A percentile compares a stretch with the other conserved stretches of the same genome.
Evolutionary conservation across 768 basidiomycete genomes (phyloP).

Genomic region (Hygrophorus russula): DNA sequence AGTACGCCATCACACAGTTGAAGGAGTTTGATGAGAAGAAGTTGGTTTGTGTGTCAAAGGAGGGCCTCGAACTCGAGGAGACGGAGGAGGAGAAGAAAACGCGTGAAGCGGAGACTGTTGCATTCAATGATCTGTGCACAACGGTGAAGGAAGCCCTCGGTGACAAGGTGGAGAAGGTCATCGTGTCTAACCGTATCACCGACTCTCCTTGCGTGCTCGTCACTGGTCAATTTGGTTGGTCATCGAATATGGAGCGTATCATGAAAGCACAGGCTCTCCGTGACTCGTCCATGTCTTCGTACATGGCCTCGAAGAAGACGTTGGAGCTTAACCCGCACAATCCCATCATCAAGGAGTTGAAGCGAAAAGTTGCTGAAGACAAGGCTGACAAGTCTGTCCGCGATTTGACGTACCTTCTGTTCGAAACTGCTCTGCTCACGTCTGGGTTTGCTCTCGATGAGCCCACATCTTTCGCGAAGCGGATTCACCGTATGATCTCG

Average conservation of each 20-base stretch:
- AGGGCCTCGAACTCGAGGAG: constrained; percentile 98
- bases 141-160: constrained; percentile 97
- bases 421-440: constrained; percentile 93
- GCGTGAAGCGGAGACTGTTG: constrained; percentile 77
- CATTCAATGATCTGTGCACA: constrained; percentile 82
- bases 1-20: constrained; percentile 96
- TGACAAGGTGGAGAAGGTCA: constrained; percentile 99
- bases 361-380: constrained; percentile 91
- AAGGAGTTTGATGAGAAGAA: constrained; percentile 99
- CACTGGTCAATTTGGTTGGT: constrained; percentile 99
- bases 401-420: constrained; percentile 90
- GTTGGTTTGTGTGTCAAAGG: constrained; percentile 95
- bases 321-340: constrained; percentile 91
- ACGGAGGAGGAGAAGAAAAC: constrained; percentile 93
- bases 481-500: constrained; percentile 96
- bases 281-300: constrained; percentile 95
- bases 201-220: constrained; percentile 96
- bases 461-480: constrained; percentile 88
- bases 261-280: constrained; percentile 99
- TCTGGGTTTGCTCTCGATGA: constrained; percentile 95
- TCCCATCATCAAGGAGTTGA: constrained; percentile 92
- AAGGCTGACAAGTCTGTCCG: constrained; percentile 98
- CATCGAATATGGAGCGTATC: constrained; percentile 98
- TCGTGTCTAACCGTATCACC: constrained; percentile 94
- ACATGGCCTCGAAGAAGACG: constrained; percentile 99